A percentile compares a stretch with the other conserved stretches of the same genome.
These are phyloP conservation scores for Closterium sp. DNA, from an alignment of 139 green algal species.

Conservation along the genomic window DNA sequence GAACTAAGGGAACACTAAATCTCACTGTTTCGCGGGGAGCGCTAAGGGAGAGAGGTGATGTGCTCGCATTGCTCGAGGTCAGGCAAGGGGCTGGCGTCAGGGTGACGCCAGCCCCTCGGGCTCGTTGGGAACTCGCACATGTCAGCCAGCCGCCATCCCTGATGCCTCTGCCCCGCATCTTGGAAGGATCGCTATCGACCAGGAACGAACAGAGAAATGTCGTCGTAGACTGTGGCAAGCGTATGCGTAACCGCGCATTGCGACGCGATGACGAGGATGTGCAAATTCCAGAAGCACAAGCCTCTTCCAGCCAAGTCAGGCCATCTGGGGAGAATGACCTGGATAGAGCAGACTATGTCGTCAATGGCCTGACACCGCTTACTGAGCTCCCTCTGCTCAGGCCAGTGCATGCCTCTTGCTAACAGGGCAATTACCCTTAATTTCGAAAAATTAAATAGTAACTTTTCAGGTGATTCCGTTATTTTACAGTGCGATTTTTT, in stretches of 20 bases:
- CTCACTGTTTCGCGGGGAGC: too few species aligned
- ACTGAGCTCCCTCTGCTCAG: too few species aligned
- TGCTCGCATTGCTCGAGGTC: too few species aligned
- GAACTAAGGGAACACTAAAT: too few species aligned
- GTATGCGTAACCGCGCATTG: not conserved
- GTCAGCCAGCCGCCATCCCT: not conserved
- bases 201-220: too few species aligned
- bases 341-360: not conserved
- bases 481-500: too few species aligned
- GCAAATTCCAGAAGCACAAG: not conserved
- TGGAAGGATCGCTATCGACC: not conserved
- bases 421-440: too few species aligned
- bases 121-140: not conserved
- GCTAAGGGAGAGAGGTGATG: too few species aligned
- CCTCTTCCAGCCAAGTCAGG: not conserved
- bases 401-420: too few species aligned
- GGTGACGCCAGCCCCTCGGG: not conserved
- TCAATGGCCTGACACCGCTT: not conserved
- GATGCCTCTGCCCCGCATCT: not conserved
- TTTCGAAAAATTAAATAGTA: too few species aligned
- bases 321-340: not conserved
- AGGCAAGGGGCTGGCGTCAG: not conserved
- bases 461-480: too few species aligned
- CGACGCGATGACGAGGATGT: not conserved
- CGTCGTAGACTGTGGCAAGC: not conserved